Evolutionary conservation across 192 early-diverging fungal genomes (phyloP).

Genomic region (Coemansia sp.): DNA sequence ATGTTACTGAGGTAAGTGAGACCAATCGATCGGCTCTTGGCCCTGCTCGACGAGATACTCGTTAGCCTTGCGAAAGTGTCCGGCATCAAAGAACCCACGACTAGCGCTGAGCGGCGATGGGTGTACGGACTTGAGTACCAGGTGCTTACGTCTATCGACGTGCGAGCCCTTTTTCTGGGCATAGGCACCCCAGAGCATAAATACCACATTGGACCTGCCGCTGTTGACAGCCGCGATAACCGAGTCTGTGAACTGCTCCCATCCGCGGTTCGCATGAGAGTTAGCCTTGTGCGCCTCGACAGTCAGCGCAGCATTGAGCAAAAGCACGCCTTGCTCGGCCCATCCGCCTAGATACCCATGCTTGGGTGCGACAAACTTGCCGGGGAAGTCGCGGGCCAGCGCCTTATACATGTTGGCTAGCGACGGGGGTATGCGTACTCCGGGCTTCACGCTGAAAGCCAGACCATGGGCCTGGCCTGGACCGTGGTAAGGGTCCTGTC

Average conservation of each 20-base stretch:
- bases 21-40: conserved; percentile 35
- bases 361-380: conserved; percentile 64
- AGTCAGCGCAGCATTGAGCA: conserved; percentile 88
- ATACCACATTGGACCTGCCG: conserved; percentile 69
- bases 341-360: conserved; percentile 85
- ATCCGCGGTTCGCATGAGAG: conserved; percentile 81
- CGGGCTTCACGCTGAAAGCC: conserved; percentile 86
- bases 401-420: conserved; percentile 91
- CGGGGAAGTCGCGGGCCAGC: conserved; percentile 69
- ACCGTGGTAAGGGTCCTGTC: conserved; percentile 85
- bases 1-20: conserved; percentile 21
- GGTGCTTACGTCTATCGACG: conserved; percentile 79
- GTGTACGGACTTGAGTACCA: conserved; percentile 84
- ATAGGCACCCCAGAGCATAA: conserved; percentile 91
- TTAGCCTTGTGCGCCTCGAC: conserved; percentile 79
- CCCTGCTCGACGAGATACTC: conserved; percentile 67
- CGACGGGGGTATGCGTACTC: conserved; percentile 80
- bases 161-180: conserved; percentile 82
- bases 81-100: conserved; percentile 84
- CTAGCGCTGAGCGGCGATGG: conserved; percentile 88
- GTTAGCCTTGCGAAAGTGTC: conserved; percentile 88
- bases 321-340: conserved; percentile 84
- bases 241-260: conserved; percentile 86
- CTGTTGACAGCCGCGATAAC: conserved; percentile 75
- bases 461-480: conserved; percentile 86